Evolutionary conservation across 805 yeast genomes (phyloP), one percentile per base, ranked within the genome.

Genomic region (Saccharomycopsis sp.): DNA sequence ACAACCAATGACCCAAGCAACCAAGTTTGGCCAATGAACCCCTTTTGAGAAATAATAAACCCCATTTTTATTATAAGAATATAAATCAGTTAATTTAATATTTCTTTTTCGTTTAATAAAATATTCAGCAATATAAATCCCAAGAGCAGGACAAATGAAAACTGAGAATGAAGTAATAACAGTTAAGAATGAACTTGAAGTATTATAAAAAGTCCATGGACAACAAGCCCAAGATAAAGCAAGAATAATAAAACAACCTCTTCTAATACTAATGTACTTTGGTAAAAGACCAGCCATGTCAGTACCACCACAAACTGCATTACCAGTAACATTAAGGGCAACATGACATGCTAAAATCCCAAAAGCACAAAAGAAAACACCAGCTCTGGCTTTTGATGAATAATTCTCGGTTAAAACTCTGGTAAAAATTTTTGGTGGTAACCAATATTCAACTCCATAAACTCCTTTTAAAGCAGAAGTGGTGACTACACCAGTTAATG

Each of bases 171-270:
- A 49, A 2, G 60, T 50, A 57, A 64, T 53, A 33, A 58, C 60
- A 8, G 54, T 54, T 26, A 61, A 51, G 49, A 66, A 64, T 8
- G 52, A 52, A 4, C 60, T 49, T 1, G 68, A 56, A 20, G 61
- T 52, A 30, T 60, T 53, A 19, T 57, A 54, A 21, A 66, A 52
- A 28, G 53, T 53, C 72, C 72, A 66, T 9, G 72, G 72, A 44
- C 61, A 63, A 26, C 58, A 48, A 13, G 52, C 54, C 55, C 61
- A 56, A 26, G 62, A 55, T 2, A 64, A 50, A 36, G 62, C 50
- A 3, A 64, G 56, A 17, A 62, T 63, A 38, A 69, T 48, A 52
- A 60, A 56, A 25, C 72, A 67, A 19, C 77, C 79, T 31, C 74
- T 54, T 33, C 59, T 55, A 37, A 69, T 58, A 46, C 63, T 63